These are phyloP conservation scores for Magnolia changhungtana DNA, from an alignment of 164 flowering plant species.

Conservation along the genomic window DNA sequence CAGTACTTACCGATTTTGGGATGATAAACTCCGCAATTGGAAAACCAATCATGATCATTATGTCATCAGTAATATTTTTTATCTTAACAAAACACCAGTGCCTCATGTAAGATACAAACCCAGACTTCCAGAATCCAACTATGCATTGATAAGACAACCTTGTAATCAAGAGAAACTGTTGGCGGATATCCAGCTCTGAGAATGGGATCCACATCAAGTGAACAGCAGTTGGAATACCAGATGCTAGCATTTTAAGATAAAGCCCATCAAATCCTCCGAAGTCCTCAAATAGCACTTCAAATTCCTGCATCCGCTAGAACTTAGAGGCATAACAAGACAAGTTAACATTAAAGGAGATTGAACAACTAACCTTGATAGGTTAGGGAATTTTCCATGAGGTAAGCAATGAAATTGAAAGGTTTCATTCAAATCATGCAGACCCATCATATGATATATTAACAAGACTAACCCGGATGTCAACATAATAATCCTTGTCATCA, in stretches of 20 bases:
- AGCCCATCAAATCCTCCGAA: conserved; percentile 91
- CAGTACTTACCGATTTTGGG: conserved; percentile 56
- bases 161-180: conserved; percentile 53
- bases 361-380: neutral
- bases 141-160: conserved; percentile 45
- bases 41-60: conserved; percentile 60
- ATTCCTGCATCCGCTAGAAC: conserved; percentile 56
- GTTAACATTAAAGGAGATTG: neutral
- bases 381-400: neutral
- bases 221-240: conserved; percentile 76
- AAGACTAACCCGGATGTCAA: conserved; percentile 59
- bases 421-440: neutral
- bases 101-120: conserved; percentile 38
- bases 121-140: conserved; percentile 52
- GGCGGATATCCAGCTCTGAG: conserved; percentile 67
- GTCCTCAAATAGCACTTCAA: conserved; percentile 71
- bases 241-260: conserved; percentile 74
- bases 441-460: neutral
- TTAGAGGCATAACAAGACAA: neutral
- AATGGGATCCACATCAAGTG: conserved; percentile 91
- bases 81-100: conserved; percentile 42
- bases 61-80: conserved; percentile 54
- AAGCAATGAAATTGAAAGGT: too few relatives aligned
- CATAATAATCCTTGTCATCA: conserved; percentile 66
- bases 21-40: conserved; percentile 63